A percentile compares a stretch with the other conserved stretches of the same genome.
Conservation (phyloP, 2,329 filamentous ascomycete genomes). For the Fusarium veterinarium region DNA sequence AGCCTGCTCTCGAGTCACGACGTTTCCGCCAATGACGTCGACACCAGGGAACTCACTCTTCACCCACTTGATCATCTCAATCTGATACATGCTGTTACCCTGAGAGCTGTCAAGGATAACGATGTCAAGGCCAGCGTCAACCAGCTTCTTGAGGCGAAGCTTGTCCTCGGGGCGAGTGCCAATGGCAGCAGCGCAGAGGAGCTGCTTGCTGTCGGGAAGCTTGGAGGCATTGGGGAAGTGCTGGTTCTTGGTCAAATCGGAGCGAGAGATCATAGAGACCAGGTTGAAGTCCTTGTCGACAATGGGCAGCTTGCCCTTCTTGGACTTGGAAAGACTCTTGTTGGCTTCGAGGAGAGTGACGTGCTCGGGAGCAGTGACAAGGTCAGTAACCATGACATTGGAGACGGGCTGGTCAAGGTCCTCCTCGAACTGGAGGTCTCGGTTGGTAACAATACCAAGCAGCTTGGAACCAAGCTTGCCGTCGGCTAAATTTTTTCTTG, state of each 20-base stretch:
- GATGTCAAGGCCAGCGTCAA: constrained; percentile 94
- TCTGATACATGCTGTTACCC: constrained; percentile 98
- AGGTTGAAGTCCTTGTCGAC: constrained; percentile 86
- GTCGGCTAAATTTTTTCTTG: constrained; percentile 70
- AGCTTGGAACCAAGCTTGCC: constrained; percentile 96
- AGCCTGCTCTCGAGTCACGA: constrained; percentile 97
- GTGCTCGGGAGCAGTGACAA: constrained; percentile 86
- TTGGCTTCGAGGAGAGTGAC: constrained; percentile 91
- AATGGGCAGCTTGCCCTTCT: constrained; percentile 98
- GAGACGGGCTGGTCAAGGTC: constrained; percentile 78
- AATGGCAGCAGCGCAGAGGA: constrained; percentile 94
- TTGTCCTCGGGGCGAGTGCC: constrained; percentile 96
- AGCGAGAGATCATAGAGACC: constrained; percentile 91
- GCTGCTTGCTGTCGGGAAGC: constrained; percentile 95
- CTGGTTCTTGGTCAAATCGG: constrained; percentile 98
- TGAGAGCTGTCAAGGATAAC: constrained; percentile 96
- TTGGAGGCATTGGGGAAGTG: constrained; percentile 97
- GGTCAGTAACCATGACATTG: constrained; percentile 93
- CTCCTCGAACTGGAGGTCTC: constrained; percentile 96
- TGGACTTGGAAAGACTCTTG: constrained; percentile 90
- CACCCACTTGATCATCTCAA: constrained; percentile 97
- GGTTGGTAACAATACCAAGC: constrained; percentile 95
- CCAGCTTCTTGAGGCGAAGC: constrained; percentile 83
- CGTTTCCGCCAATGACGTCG: constrained; percentile 98
- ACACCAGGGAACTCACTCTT: constrained; percentile 87